A percentile compares a stretch with the other conserved stretches of the same genome.
These are phyloP conservation scores for Euphorbia lathyris DNA, from an alignment of 345 rosid genomes.

Conservation along the genomic window DNA sequence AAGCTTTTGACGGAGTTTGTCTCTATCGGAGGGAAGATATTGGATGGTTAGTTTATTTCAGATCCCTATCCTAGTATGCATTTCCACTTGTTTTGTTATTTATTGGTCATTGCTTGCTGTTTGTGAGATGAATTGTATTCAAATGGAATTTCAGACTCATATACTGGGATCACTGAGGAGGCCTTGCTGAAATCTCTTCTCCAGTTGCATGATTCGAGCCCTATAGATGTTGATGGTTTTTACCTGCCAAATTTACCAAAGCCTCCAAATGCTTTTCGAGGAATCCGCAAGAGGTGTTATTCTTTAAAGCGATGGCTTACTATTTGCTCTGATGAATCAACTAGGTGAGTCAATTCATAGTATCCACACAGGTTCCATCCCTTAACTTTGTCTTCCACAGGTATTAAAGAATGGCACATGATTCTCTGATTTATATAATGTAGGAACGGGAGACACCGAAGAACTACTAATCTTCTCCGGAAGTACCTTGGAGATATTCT, in stretches of 20 bases:
- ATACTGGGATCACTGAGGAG: constrained; percentile 50
- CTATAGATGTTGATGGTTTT: constrained; percentile 50
- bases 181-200: constrained; percentile 54
- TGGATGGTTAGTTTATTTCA: constrained; percentile 51
- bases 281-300: constrained; percentile 63
- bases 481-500: constrained; percentile 88
- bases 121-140: constrained; percentile 10
- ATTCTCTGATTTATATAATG: constrained; percentile 17
- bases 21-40: constrained; percentile 55
- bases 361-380: neutral
- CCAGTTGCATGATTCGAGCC: constrained; percentile 47
- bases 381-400: neutral
- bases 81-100: constrained; percentile 1
- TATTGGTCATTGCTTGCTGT: neutral
- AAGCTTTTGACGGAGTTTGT: constrained; percentile 62
- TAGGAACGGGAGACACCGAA: constrained; percentile 66
- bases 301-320: constrained; percentile 81
- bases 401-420: no score
- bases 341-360: constrained; percentile 46
- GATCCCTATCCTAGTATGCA: constrained; percentile 4
- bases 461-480: constrained; percentile 60
- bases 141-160: constrained; percentile 43
- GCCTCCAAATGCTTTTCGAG: constrained; percentile 78
- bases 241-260: constrained; percentile 74
- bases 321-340: constrained; percentile 79